Conservation (phyloP, 129 eudicot species). For the Escallonia rubra region DNA sequence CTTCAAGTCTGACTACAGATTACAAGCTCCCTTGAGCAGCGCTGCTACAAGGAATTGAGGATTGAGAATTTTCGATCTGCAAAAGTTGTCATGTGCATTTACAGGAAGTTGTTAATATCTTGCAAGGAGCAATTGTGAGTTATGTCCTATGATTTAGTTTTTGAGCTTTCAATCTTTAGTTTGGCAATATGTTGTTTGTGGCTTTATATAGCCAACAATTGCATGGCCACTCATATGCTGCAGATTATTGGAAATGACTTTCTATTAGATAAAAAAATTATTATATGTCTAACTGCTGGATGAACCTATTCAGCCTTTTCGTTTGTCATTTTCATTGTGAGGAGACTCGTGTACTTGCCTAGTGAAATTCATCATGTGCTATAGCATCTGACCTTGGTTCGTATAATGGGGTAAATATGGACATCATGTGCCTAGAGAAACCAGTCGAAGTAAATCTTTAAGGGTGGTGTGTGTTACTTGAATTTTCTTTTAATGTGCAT, state of each 20-base stretch:
- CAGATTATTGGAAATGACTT: neutral
- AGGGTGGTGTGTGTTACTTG: too few relatives aligned
- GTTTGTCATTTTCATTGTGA: neutral
- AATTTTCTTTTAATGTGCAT: too few relatives aligned
- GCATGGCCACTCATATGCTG: neutral
- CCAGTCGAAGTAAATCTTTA: too few relatives aligned
- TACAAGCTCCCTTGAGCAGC: conserved; percentile 75
- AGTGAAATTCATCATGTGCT: neutral
- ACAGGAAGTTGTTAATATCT: conserved; percentile 61
- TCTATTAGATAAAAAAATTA: neutral
- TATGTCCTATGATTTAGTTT: conserved; percentile 10
- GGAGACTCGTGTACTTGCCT: neutral
- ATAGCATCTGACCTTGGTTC: neutral
- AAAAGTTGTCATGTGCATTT: conserved; percentile 74
- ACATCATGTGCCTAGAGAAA: too few relatives aligned
- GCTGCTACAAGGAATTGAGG: conserved; percentile 88
- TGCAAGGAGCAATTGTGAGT: conserved; percentile 97
- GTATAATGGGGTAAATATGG: too few relatives aligned
- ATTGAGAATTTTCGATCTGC: conserved; percentile 58
- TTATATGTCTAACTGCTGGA: neutral
- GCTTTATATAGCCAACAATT: neutral
- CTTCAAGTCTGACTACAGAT: conserved; percentile 51
- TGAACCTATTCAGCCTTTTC: neutral
- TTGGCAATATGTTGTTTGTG: neutral
- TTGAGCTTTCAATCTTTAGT: neutral